phyloP scores from a whole-genome alignment of 495 filamentous ascomycete genomes.

The Polyplosphaeria fusca region DNA sequence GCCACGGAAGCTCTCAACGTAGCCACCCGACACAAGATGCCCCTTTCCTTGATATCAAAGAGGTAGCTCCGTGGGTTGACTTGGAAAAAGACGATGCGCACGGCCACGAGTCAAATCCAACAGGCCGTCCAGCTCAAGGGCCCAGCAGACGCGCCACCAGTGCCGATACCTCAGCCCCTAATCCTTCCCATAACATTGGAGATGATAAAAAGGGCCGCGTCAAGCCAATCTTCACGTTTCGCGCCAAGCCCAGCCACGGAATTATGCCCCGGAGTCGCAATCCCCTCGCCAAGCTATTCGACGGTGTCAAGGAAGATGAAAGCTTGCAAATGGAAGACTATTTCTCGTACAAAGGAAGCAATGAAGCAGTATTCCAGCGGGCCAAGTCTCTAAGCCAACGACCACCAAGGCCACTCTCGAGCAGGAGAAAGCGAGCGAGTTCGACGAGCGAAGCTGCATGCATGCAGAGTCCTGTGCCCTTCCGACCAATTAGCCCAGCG shows the following conservation, averaged over 20 bases:
- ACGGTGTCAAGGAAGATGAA: not conserved
- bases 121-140: not conserved
- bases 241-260: not conserved
- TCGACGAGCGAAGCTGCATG: too few species aligned
- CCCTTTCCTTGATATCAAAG: slow-evolving; percentile 9
- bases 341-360: not conserved
- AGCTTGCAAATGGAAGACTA: not conserved
- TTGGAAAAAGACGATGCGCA: not conserved
- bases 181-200: not conserved
- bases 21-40: not conserved
- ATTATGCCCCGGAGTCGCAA: slow-evolving; percentile 3
- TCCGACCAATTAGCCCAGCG: too few species aligned
- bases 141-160: not conserved
- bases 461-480: too few species aligned
- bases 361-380: too few species aligned
- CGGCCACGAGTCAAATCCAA: not conserved
- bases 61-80: slow-evolving; percentile 23
- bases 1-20: not conserved
- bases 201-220: slow-evolving; percentile 3
- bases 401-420: too few species aligned
- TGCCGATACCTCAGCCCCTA: not conserved
- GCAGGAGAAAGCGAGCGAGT: too few species aligned
- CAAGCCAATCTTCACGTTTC: too few species aligned
- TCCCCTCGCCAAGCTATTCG: slow-evolving; percentile 20
- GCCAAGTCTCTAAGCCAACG: too few species aligned